A percentile compares a stretch with the other conserved stretches of the same genome.
These are phyloP conservation scores for Linderniella brevidens DNA, from an alignment of 257 asterid species.

Conservation along the genomic window DNA sequence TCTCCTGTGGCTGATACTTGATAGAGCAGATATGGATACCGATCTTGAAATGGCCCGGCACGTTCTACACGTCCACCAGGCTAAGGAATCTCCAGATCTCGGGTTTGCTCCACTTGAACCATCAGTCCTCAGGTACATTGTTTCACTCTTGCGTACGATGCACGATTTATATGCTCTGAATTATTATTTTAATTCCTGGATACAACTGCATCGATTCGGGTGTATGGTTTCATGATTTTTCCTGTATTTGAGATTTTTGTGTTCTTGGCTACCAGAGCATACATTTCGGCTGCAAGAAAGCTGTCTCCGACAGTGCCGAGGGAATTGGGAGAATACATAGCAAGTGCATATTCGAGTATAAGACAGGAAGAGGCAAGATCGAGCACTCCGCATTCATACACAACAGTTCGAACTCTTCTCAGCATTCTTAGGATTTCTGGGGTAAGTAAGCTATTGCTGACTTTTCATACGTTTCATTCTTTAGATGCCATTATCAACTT, in stretches of 20 bases:
- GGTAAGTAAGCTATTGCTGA: conserved; percentile 24
- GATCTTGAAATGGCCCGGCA: conserved; percentile 99
- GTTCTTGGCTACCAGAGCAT: conserved; percentile 41
- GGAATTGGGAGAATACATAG: conserved; percentile 85
- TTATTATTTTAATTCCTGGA: too few species aligned
- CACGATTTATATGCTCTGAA: too few species aligned
- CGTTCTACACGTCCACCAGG: conserved; percentile 91
- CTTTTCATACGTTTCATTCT: background rate
- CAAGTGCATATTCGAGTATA: conserved; percentile 84
- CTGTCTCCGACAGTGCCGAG: conserved; percentile 69
- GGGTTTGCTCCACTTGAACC: conserved; percentile 98
- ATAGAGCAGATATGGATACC: conserved; percentile 94
- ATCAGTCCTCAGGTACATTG: conserved; percentile 63
- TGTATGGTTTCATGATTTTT: too few species aligned
- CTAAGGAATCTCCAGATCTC: conserved; percentile 92
- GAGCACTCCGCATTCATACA: conserved; percentile 66
- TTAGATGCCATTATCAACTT: background rate
- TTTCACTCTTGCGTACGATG: background rate
- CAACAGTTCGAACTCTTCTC: conserved; percentile 70
- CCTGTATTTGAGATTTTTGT: too few species aligned
- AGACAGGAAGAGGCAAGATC: conserved; percentile 99
- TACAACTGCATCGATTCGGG: too few species aligned
- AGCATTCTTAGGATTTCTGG: conserved; percentile 84
- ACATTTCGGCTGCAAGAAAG: conserved; percentile 84
- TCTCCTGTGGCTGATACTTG: conserved; percentile 92